Evolutionary conservation across 768 basidiomycete species (phyloP).

Genomic region (Leccinum subgranulosum): DNA sequence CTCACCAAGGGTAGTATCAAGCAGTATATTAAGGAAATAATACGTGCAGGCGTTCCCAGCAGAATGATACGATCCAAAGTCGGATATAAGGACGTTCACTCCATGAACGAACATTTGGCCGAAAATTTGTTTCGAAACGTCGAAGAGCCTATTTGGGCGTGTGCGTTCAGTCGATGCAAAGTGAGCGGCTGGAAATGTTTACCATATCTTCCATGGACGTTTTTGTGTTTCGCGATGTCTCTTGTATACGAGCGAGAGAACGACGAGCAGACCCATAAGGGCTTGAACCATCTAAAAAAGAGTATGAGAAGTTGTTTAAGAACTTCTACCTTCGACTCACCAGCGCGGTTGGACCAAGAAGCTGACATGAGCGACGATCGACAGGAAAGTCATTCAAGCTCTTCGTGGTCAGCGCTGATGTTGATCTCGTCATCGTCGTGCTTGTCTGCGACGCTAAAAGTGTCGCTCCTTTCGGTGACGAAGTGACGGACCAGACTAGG

Average conservation of each 20-base stretch:
- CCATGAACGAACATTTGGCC: conserved; percentile 83
- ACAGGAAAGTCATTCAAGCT: conserved; percentile 32
- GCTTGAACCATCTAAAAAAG: conserved; percentile 66
- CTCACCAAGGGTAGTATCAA: conserved; percentile 76
- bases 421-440: conserved; percentile 5
- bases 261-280: conserved; percentile 88
- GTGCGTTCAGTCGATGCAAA: conserved; percentile 4
- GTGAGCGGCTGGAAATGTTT: conserved; percentile 18
- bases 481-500: neutral
- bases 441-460: neutral
- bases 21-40: conserved; percentile 89
- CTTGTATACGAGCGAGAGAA: conserved; percentile 83
- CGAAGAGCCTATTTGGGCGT: conserved; percentile 64
- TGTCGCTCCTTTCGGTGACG: neutral
- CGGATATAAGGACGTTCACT: conserved; percentile 76
- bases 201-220: conserved; percentile 94
- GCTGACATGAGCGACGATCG: conserved; percentile 42
- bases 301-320: neutral
- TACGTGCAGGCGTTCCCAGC: conserved; percentile 84
- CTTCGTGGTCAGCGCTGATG: conserved; percentile 5
- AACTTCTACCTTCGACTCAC: conserved; percentile 22
- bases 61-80: conserved; percentile 64
- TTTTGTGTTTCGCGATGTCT: conserved; percentile 81
- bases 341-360: conserved; percentile 48
- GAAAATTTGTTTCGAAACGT: conserved; percentile 88